Base-by-base conservation (phyloP, 2,329 filamentous ascomycete species). In the Calonectria pteridis region DNA sequence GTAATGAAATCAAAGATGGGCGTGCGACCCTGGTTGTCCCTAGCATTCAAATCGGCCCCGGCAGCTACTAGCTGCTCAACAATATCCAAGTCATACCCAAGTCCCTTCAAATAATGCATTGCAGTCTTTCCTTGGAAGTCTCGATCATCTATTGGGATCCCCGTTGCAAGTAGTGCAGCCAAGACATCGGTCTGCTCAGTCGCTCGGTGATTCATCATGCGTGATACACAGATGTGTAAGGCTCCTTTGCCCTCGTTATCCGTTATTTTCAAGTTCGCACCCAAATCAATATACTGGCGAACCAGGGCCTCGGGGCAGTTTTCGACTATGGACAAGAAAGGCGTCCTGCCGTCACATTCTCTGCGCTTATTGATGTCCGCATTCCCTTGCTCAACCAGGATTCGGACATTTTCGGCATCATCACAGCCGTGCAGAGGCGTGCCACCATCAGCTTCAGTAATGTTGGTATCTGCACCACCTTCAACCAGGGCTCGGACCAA, bases 281-380 rank as follows among this genome's bases (percentile, higher is more conserved):
- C 65, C 16, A 81, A 77, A 4, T 78, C 74, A 0, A 77, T n/a
- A 2, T 76, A 55, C 16, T 69, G 75, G 35, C 63, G 23, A n/a
- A 72, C 28, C 0, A 49, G 10, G 4, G 37, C 31, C 4, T 28
- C 1, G 49, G 40, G 6, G 31, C 49, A 7, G 6, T 0, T 1
- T 3, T 35, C 4, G 16, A 77, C 10, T 28, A 69, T 23, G 18
- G 62, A 58, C 2, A 81, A 49, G 16, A 84, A 76, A 13, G 81
- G 81, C 1, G 79, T 81, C 11, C 46, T 58, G 14, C 80, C 79
- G 37, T 76, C 55, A 4, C 20, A 62, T 18, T 2, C 64, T 50
- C 33, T 50, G 63, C 13, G 75, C 71, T 11, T 40, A 58, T 84
- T 80, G 46, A 83, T 72, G n/a, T 82, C 65, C 2, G 73, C 77